These are phyloP conservation scores for Auxenochlorella pyrenoidosa DNA, from an alignment of 139 green algal species.

Conservation along the genomic window DNA sequence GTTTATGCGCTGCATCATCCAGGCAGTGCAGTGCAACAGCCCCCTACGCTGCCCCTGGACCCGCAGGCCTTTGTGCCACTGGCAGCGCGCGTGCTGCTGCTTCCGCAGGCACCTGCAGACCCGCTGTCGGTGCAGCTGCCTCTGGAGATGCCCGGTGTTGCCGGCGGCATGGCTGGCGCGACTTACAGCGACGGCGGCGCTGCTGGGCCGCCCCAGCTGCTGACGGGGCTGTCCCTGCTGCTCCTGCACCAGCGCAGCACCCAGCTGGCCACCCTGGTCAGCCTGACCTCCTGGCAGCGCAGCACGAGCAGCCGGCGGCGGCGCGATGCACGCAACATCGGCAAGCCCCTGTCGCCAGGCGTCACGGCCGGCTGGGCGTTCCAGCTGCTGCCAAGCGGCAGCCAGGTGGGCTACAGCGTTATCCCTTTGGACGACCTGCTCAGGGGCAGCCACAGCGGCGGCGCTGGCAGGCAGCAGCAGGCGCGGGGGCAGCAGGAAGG, in stretches of 20 bases:
- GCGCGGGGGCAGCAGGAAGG: neutral
- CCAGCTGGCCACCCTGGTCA: conserved; percentile 7
- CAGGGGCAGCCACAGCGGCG: neutral
- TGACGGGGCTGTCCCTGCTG: neutral
- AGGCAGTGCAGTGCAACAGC: neutral
- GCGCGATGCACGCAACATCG: neutral
- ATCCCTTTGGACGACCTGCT: neutral
- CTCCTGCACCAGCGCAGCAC: conserved; percentile 8
- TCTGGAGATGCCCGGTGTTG: neutral
- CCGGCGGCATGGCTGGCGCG: neutral
- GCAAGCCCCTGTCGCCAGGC: neutral
- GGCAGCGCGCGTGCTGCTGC: neutral
- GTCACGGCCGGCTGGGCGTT: conserved; percentile 2
- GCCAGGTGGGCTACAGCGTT: conserved; percentile 5
- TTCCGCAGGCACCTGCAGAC: neutral
- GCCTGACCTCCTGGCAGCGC: neutral
- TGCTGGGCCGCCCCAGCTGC: no score
- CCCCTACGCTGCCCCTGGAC: neutral
- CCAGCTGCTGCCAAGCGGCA: neutral
- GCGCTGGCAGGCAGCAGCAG: no score
- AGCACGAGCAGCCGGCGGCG: neutral
- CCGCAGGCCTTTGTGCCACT: conserved; percentile 21
- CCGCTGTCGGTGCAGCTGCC: neutral
- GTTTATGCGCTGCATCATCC: neutral
- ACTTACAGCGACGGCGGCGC: neutral